phyloP scores from a whole-genome alignment of 768 basidiomycete species.

The Termitomyces sp. region DNA sequence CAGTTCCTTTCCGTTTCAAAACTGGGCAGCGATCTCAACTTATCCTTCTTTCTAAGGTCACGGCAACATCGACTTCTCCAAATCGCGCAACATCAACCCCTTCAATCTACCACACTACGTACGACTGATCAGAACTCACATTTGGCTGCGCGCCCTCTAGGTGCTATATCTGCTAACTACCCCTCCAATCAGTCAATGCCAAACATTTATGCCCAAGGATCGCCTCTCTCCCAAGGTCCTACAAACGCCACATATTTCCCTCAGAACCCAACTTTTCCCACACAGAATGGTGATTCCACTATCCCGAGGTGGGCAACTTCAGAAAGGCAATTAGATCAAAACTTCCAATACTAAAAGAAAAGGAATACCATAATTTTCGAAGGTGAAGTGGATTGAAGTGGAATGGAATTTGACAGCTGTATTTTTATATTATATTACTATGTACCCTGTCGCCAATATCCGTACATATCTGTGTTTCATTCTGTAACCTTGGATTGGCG shows the following conservation, averaged over 20 bases:
- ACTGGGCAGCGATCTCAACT: neutral
- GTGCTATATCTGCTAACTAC: neutral
- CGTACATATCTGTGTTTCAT: neutral
- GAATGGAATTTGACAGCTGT: neutral
- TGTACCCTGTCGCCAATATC: neutral
- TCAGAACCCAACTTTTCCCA: conserved; percentile 9
- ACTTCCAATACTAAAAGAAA: conserved; percentile 6
- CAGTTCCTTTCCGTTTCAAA: neutral
- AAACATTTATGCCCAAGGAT: neutral
- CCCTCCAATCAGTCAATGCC: neutral
- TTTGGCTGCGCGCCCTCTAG: neutral
- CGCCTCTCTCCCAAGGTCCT: neutral
- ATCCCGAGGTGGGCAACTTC: conserved; percentile 18
- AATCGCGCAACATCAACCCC: neutral
- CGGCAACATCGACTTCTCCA: neutral
- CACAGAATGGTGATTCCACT: neutral
- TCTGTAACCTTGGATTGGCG: neutral
- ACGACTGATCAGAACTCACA: neutral
- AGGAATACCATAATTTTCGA: neutral
- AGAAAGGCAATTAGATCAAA: conserved; percentile 16
- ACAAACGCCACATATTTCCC: conserved; percentile 15
- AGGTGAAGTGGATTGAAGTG: too few relatives aligned
- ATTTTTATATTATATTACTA: conserved; percentile 2
- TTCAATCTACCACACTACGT: neutral
- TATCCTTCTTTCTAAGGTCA: neutral